Base-by-base conservation (phyloP, 345 rosid genomes). In the Anacardium occidentale region DNA sequence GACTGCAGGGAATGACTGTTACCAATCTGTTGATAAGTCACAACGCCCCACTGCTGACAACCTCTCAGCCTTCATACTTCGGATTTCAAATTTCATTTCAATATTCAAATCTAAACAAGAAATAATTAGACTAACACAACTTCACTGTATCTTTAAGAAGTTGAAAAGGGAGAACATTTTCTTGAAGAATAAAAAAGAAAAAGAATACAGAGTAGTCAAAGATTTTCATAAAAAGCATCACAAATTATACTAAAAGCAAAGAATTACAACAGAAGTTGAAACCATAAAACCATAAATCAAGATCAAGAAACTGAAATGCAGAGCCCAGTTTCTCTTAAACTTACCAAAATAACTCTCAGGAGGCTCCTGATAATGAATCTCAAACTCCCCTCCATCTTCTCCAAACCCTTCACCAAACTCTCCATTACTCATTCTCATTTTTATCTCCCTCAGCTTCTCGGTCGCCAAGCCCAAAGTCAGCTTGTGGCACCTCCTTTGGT, bases 281-380 rank as follows among this genome's bases (percentile, higher is more conserved):
- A 92, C 83, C 99, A 89, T 91, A 80, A 88, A 86, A 18, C 77
- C 89, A 68, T 87, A 95, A 76, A 89, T 84, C 64, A 92, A 87
- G 79, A 95, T 85, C 87, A 92, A 81, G 90, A 92, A 92, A 8
- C 90, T 97, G 71, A 95, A 95, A 75, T 92, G 92, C 50, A 92
- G 76, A 50, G 96, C 99, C 99, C 99, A 95, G 59, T 88, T 92
- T 79, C 98, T 92, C 90, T 92, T 95, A 21, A 92, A 95, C 89
- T 95, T 95, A 2, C 90, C 97, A 66, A 92, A 86, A 76, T 92
- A 95, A 58, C 89, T 89, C 80, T 91, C 99, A 0, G 94, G 94
- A 10, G 98, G 99, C 79, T 95, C 99, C 71, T 91, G 99, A 74
- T 95, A 95, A 70, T 90, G 96, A 62, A 92, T 92, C 84, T 95